These are phyloP conservation scores for Sechiopsis laciniata DNA, from an alignment of 306 rosid species.

Conservation along the genomic window DNA sequence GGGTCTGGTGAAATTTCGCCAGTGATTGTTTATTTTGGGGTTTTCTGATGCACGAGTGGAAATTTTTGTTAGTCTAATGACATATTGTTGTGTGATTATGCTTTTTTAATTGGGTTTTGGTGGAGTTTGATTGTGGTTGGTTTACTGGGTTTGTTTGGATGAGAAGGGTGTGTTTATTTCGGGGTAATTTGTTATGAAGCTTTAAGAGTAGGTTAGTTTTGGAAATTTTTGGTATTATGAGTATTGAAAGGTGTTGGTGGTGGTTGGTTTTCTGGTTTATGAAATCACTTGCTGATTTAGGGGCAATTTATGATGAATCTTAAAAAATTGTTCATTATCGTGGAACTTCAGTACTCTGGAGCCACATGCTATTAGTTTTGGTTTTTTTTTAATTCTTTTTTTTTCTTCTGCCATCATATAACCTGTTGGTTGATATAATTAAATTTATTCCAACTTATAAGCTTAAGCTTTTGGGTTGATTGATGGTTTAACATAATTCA, in stretches of 20 bases:
- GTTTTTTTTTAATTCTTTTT: neutral
- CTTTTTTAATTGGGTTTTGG: neutral
- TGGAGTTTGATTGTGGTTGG: conserved; percentile 1
- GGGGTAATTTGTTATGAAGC: neutral
- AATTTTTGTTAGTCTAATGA: neutral
- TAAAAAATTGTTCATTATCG: neutral
- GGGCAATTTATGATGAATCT: conserved; percentile 9
- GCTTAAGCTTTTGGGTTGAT: no score
- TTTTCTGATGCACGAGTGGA: neutral
- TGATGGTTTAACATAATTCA: no score
- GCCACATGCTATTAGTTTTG: neutral
- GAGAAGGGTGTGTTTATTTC: neutral
- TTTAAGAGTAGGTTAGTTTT: neutral
- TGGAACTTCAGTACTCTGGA: neutral
- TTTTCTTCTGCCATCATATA: neutral
- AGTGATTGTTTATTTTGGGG: neutral
- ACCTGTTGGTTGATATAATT: neutral
- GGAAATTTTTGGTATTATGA: neutral
- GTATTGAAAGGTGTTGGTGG: neutral
- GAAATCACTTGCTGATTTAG: neutral
- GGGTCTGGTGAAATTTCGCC: neutral
- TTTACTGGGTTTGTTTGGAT: neutral
- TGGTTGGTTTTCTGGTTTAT: neutral
- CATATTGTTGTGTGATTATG: neutral
- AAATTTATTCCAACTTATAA: no score